Evolutionary conservation across 2,329 filamentous ascomycete genomes (phyloP).

Genomic region (Paramyrothecium roridum): DNA sequence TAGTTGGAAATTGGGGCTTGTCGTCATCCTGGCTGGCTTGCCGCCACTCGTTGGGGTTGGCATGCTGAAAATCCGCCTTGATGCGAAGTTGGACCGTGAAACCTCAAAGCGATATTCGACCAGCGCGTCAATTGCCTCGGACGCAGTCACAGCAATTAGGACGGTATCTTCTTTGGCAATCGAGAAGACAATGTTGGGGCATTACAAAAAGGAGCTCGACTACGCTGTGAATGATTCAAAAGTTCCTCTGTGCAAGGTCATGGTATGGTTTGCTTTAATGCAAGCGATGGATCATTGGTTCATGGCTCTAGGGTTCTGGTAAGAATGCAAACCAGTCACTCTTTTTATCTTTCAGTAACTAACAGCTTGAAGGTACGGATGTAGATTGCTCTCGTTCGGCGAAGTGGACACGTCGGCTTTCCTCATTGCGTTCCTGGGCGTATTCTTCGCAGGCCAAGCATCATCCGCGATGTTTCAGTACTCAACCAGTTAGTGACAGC

Average conservation of each 20-base stretch:
- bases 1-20: conserved; percentile 42
- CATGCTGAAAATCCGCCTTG: conserved; percentile 35
- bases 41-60: conserved; percentile 33
- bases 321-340: neutral
- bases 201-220: conserved; percentile 22
- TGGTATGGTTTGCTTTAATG: conserved; percentile 29
- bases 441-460: conserved; percentile 39
- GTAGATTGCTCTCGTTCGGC: conserved; percentile 25
- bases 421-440: conserved; percentile 46
- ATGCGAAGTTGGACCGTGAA: conserved; percentile 33
- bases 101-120: conserved; percentile 29
- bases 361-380: conserved; percentile 21
- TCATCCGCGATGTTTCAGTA: conserved; percentile 36
- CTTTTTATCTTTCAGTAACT: neutral
- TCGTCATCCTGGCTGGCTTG: conserved; percentile 37
- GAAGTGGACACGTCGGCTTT: conserved; percentile 50
- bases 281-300: conserved; percentile 30
- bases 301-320: conserved; percentile 35
- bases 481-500: conserved; percentile 32
- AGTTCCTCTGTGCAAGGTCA: conserved; percentile 22
- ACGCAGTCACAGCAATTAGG: conserved; percentile 34
- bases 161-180: conserved; percentile 40
- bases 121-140: conserved; percentile 40
- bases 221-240: conserved; percentile 15
- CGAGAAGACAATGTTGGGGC: conserved; percentile 28